These are phyloP conservation scores for Glomus cerebriforme DNA, from an alignment of 192 early-diverging fungal species.

Conservation along the genomic window DNA sequence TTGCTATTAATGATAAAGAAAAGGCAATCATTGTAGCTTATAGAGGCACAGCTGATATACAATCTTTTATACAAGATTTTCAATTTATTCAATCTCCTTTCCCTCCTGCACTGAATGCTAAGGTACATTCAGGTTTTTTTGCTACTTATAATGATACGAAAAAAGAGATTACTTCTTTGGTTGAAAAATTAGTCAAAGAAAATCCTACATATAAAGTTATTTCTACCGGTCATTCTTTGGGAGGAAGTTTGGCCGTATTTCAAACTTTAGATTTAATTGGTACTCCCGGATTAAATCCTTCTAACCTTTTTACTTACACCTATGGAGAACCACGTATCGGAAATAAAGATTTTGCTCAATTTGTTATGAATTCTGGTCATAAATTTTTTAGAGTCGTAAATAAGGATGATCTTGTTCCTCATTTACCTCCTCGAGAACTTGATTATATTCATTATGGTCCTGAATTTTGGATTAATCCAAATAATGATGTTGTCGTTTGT, in stretches of 20 bases:
- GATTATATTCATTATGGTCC: neutral
- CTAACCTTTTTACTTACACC: slow-evolving; percentile 11
- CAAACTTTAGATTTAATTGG: slow-evolving; percentile 15
- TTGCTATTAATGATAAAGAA: slow-evolving; percentile 23
- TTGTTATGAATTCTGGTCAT: neutral
- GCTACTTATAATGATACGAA: slow-evolving; percentile 8
- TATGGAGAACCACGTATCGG: slow-evolving; percentile 12
- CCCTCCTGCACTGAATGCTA: neutral
- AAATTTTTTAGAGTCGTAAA: slow-evolving; percentile 15
- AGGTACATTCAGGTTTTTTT: slow-evolving; percentile 12
- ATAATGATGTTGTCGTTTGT: neutral
- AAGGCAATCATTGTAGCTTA: slow-evolving; percentile 9
- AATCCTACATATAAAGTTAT: slow-evolving; percentile 12
- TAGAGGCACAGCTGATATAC: neutral
- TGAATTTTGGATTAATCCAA: slow-evolving; percentile 15
- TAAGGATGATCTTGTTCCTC: slow-evolving; percentile 9
- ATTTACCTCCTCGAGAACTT: neutral
- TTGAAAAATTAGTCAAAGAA: neutral
- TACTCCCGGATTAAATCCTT: neutral
- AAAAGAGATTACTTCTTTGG: neutral
- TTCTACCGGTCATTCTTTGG: neutral
- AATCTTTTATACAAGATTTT: neutral
- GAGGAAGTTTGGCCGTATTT: slow-evolving; percentile 12
- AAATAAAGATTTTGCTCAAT: neutral
- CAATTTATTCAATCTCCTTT: neutral